Evolutionary conservation across 2,329 filamentous ascomycete species (phyloP).

Genomic region (Leptoxyphium fumago): DNA sequence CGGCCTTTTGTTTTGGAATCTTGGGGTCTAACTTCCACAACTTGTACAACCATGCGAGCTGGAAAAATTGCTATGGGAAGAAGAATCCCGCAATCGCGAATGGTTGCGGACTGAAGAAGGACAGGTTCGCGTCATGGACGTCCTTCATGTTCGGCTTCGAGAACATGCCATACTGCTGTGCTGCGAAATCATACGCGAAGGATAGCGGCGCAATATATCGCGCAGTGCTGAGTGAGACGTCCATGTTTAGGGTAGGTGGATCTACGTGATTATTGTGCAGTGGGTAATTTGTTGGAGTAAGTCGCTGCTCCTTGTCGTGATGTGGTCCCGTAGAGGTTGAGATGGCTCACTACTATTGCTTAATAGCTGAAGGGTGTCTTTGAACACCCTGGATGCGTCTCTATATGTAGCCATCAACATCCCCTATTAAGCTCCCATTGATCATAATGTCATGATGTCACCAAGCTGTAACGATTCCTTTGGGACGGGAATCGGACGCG

Average conservation of each 20-base stretch:
- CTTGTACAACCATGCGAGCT: slow-evolving; percentile 43
- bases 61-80: slow-evolving; percentile 45
- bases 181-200: slow-evolving; percentile 42
- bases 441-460: too few species aligned
- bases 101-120: slow-evolving; percentile 44
- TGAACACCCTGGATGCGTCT: too few species aligned
- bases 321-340: too few species aligned
- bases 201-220: slow-evolving; percentile 39
- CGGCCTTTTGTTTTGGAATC: slow-evolving; percentile 24
- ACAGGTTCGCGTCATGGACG: slow-evolving; percentile 42
- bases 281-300: too few species aligned
- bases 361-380: too few species aligned
- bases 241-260: slow-evolving; percentile 26
- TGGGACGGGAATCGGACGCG: too few species aligned
- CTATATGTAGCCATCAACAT: too few species aligned
- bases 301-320: too few species aligned
- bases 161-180: slow-evolving; percentile 45
- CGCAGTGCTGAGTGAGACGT: slow-evolving; percentile 38
- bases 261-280: too few species aligned
- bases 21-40: slow-evolving; percentile 35
- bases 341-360: too few species aligned
- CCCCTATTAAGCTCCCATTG: too few species aligned
- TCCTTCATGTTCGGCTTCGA: slow-evolving; percentile 44
- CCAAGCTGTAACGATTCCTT: too few species aligned
- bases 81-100: slow-evolving; percentile 47